phyloP scores from a whole-genome alignment of 164 flowering plant species.

The Kalanchoe fedtschenkoi region DNA sequence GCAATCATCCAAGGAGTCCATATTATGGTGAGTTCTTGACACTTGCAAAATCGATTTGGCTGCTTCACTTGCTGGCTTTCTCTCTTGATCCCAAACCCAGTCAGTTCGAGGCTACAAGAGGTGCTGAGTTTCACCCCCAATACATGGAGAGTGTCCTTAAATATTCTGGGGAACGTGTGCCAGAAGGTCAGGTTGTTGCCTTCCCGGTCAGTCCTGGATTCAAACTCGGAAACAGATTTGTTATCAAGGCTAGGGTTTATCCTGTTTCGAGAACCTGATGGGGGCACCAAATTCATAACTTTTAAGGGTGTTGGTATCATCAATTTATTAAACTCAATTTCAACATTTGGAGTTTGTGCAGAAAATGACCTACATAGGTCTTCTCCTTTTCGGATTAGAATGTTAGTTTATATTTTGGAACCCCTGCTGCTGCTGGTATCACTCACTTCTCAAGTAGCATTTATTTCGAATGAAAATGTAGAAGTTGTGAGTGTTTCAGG shows the following conservation, averaged over 20 bases:
- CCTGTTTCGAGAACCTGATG: conserved; percentile 27
- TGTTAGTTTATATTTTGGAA: too few relatives aligned
- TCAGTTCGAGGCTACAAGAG: conserved; percentile 67
- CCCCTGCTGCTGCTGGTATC: too few relatives aligned
- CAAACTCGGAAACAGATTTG: conserved; percentile 53
- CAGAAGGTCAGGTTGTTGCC: conserved; percentile 48
- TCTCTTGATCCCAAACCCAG: conserved; percentile 67
- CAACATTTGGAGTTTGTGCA: neutral
- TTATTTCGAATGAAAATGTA: too few relatives aligned
- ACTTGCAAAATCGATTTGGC: conserved; percentile 80
- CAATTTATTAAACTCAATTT: neutral
- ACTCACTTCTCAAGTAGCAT: too few relatives aligned
- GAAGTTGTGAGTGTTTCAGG: neutral
- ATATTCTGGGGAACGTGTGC: conserved; percentile 30
- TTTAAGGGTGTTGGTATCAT: neutral
- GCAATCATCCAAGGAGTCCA: conserved; percentile 68
- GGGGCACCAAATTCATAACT: neutral
- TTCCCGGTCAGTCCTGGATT: conserved; percentile 87
- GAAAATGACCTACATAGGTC: too few relatives aligned
- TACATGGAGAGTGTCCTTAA: conserved; percentile 88
- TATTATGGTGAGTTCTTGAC: conserved; percentile 63
- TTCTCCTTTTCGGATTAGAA: too few relatives aligned
- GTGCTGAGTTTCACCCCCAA: conserved; percentile 68
- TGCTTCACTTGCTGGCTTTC: conserved; percentile 84
- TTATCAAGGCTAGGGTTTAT: conserved; percentile 75